Evolutionary conservation across 2,329 filamentous ascomycete species (phyloP).

Genomic region (Orbilia oligospora): DNA sequence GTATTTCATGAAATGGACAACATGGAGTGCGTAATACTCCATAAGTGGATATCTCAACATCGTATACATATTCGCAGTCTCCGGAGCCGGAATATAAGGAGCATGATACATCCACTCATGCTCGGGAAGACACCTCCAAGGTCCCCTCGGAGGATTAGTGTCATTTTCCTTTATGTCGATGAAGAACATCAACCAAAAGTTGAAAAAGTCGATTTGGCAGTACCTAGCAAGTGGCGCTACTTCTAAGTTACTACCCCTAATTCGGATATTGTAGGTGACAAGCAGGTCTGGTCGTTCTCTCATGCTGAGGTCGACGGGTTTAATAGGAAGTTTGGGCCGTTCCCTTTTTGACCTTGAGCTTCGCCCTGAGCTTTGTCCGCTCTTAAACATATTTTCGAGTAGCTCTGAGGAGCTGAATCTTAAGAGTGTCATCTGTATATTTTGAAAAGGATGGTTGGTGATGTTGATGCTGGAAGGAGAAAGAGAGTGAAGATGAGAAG

Average conservation of each 20-base stretch:
- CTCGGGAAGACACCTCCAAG: background rate
- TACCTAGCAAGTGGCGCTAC: background rate
- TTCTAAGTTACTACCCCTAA: background rate
- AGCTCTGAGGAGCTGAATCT: too few relatives aligned
- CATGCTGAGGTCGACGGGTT: too few relatives aligned
- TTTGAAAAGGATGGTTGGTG: too few relatives aligned
- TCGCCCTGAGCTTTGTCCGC: too few relatives aligned
- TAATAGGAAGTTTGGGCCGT: too few relatives aligned
- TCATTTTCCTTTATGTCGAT: background rate
- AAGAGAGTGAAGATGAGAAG: too few relatives aligned
- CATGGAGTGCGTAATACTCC: background rate
- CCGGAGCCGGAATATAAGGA: background rate
- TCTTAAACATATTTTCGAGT: too few relatives aligned
- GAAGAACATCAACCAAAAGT: background rate
- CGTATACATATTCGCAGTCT: background rate
- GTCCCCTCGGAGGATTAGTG: background rate
- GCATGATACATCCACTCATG: background rate
- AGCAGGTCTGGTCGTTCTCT: too few relatives aligned
- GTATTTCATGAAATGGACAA: background rate
- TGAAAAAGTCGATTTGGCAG: background rate
- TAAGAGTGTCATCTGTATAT: too few relatives aligned
- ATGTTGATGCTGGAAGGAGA: too few relatives aligned
- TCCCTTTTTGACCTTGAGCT: too few relatives aligned
- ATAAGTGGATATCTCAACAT: slow-evolving; percentile 11
- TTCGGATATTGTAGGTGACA: background rate